phyloP scores from a whole-genome alignment of 305 asterid genomes.

The Solanum aculeatissimum region DNA sequence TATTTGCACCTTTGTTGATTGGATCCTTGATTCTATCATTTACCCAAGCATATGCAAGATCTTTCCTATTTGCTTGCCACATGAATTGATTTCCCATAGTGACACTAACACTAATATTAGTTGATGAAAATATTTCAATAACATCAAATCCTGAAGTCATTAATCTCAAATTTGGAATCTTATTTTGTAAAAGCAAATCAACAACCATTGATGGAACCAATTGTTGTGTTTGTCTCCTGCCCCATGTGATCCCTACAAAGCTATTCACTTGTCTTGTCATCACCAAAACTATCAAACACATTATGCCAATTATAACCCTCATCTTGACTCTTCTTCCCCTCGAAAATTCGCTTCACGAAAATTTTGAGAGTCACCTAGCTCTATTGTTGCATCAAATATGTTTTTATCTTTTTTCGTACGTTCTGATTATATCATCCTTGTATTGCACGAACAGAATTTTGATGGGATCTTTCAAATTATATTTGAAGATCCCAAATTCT shows the following conservation, averaged over 20 bases:
- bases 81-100: neutral
- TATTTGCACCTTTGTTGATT: neutral
- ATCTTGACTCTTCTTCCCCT: neutral
- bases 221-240: slow-evolving; percentile 21
- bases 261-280: neutral
- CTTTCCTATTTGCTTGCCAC: neutral
- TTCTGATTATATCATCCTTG: neutral
- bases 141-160: neutral
- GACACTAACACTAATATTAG: slow-evolving; percentile 10
- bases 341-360: neutral
- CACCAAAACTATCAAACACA: neutral
- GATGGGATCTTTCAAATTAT: neutral
- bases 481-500: neutral
- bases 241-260: slow-evolving; percentile 30
- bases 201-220: slow-evolving; percentile 28
- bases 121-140: slow-evolving; percentile 6
- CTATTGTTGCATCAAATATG: neutral
- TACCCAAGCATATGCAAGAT: neutral
- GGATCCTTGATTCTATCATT: neutral
- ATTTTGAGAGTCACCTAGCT: neutral
- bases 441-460: neutral
- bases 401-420: neutral
- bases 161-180: slow-evolving; percentile 9
- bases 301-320: neutral
- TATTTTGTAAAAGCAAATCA: slow-evolving; percentile 24